phyloP scores from a whole-genome alignment of 2,329 filamentous ascomycete species.

The Thielaviopsis cerberus region DNA sequence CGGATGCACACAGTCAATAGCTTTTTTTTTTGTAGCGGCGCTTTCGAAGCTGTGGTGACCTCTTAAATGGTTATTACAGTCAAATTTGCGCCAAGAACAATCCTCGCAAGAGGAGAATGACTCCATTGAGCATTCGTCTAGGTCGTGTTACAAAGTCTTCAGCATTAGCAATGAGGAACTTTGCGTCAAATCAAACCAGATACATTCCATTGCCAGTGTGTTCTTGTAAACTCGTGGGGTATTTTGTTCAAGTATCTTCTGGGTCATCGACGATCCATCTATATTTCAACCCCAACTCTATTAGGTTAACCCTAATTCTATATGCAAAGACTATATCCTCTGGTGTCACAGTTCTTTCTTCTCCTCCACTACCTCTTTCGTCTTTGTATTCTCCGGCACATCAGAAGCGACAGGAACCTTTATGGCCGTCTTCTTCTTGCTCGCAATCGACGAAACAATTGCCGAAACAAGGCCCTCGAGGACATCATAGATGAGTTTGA shows the following conservation, averaged over 20 bases:
- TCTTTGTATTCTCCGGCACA: background rate
- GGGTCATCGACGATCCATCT: too few species aligned
- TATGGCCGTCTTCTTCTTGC: constrained; percentile 14
- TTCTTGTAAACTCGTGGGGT: background rate
- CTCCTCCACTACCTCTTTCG: constrained; percentile 14
- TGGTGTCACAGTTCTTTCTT: constrained; percentile 34
- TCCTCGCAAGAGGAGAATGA: constrained; percentile 30
- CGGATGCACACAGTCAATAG: background rate
- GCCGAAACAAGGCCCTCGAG: constrained; percentile 19
- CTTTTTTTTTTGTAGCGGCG: constrained; percentile 29
- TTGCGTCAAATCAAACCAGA: constrained; percentile 77
- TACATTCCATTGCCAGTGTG: constrained; percentile 31
- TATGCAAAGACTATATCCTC: background rate
- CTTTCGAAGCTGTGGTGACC: constrained; percentile 83
- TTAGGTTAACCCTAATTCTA: background rate
- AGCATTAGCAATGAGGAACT: constrained; percentile 54
- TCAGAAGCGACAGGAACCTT: constrained; percentile 14
- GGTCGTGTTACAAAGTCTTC: constrained; percentile 82
- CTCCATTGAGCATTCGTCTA: constrained; percentile 79
- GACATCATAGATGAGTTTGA: constrained; percentile 52
- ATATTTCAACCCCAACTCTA: background rate
- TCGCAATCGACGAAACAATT: background rate
- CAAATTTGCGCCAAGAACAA: constrained; percentile 71
- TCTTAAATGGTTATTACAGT: constrained; percentile 59
- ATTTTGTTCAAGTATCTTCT: too few species aligned